Base-by-base conservation (phyloP, 78 protist species). In the Bodo saltans region DNA sequence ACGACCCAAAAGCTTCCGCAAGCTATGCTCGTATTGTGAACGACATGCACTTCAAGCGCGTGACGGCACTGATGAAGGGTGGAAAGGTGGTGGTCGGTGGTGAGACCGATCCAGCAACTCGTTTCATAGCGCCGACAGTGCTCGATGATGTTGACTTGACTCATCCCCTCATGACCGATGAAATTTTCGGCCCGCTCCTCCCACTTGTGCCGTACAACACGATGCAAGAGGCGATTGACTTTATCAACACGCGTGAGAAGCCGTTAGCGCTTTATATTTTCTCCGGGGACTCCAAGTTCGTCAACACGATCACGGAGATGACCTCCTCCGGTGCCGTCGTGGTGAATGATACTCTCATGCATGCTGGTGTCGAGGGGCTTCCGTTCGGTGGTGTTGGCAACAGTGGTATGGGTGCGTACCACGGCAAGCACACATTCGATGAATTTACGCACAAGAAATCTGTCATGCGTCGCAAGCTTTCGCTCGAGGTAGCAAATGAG, bases 381-480 rank as follows among this genome's bases (percentile, higher is more conserved):
- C 99, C 99, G 40, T 97, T 97, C 60, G 99, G 98, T 25, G 99
- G 99, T 29, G 91, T 95, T 28, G 99, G 99, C 60, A 69, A 74
- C 29, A 47, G 85, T 33, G 99, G 99, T 28, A 40, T 89, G 73
- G 99, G 99, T 33, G 42, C 70, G 1, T 93, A 86, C 83, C 91
- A 94, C 87, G 97, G 95, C 28, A 67, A 82, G 70, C 3, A 27
- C 29, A 47, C 89, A 12, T 94, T 84, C 53, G 92, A 90, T 30
- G 42, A 76, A 25, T 94, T 93, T 79, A 30, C 91, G 28, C 96
- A 95, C 85, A 4, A 32, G 41, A 69, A 89, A 67, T 78, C 92
- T 35, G 83, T 93, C 68, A 1, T 88, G 38, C 0, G 0, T 34
- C 33, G 32, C 25, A 1, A 32, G 29, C 23, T 41, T 32, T 0